Evolutionary conservation across 2,329 filamentous ascomycete species (phyloP), one percentile per base, ranked within the genome.

Genomic region (Curvularia hawaiiensis): DNA sequence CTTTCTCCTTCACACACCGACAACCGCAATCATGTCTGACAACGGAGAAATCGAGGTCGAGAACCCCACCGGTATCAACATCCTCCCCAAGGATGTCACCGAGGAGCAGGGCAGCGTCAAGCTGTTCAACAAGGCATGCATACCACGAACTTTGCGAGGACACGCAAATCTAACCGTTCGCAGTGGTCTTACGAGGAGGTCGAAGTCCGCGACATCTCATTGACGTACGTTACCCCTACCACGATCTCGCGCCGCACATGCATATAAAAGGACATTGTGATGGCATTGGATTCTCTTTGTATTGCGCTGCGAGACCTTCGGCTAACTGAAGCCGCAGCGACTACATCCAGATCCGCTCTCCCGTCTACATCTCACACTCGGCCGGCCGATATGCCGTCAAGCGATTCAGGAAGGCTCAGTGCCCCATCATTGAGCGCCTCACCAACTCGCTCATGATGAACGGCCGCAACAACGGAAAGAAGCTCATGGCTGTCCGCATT

Each of bases 401-500:
- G 92, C 90, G 96, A 80, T 99, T 99, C 92, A 91, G 95, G 87
- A 99, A 99, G 90, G 95, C 96, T 81, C 96, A 98, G 88, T 99
- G 95, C 91, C 95, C 95, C 78, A 98, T 99, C 89, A 97, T 99
- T 80, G 95, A 99, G 91, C 94, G 95, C 82, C 90, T 99, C 76
- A 99, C 95, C 88, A 99, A 99, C 91, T 98, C 95, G 61, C 90
- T 99, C 81, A 99, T 99, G 96, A 98, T 98, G 94, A 97, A 99
- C 90, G 95, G 95, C 84, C 95, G 95, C 85, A 99, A 99, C 91
- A 99, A 97, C 91, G 95, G 95, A 84, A 99, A 99, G 91, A 99
- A 99, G 92, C 89, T 98, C 80, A 97, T 96, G 93, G 96, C 95
- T 79, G 94, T 98, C 82, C 92, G 95, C 84, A 99, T 99, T 75